A percentile compares a stretch with the other conserved stretches of the same genome.
phyloP scores from a whole-genome alignment of 805 yeast genomes.

The Starmera quercuum region DNA sequence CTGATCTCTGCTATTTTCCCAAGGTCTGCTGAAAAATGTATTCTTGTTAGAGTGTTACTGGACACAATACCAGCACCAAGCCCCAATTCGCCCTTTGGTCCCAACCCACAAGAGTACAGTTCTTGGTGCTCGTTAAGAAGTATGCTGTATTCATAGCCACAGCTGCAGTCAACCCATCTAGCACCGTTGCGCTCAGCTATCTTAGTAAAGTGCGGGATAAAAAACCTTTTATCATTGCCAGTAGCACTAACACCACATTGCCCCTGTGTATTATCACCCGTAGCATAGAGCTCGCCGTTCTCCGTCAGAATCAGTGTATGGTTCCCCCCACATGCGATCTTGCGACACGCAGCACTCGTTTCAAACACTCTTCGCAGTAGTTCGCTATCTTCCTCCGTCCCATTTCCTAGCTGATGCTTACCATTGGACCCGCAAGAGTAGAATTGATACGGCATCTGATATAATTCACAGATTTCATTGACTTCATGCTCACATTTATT shows the following conservation, averaged over 20 bases:
- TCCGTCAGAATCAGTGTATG: constrained; percentile 59
- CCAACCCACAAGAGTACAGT: constrained; percentile 52
- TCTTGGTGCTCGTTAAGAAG: constrained; percentile 33
- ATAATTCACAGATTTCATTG: no score
- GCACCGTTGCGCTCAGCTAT: constrained; percentile 14
- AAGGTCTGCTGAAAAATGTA: constrained; percentile 7
- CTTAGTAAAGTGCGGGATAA: constrained; percentile 11
- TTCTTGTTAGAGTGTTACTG: constrained; percentile 1
- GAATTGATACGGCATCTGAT: constrained; percentile 20
- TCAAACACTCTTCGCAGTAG: constrained; percentile 14
- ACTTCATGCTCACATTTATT: no score
- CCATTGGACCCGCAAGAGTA: constrained; percentile 84
- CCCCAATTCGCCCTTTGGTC: constrained; percentile 73
- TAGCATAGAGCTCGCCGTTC: constrained; percentile 43
- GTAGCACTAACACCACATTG: constrained; percentile 40
- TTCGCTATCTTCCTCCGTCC: constrained; percentile 41
- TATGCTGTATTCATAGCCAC: constrained; percentile 78
- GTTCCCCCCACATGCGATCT: constrained; percentile 77
- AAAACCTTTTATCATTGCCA: constrained; percentile 1
- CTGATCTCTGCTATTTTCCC: constrained; percentile 11
- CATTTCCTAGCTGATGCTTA: constrained; percentile 60
- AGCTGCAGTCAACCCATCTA: constrained; percentile 40
- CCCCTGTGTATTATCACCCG: constrained; percentile 53
- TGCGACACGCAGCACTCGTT: constrained; percentile 21
- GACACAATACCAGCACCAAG: constrained; percentile 22